Conservation (phyloP, 2,329 filamentous ascomycete species). For the Salinomyces thailandicus region DNA sequence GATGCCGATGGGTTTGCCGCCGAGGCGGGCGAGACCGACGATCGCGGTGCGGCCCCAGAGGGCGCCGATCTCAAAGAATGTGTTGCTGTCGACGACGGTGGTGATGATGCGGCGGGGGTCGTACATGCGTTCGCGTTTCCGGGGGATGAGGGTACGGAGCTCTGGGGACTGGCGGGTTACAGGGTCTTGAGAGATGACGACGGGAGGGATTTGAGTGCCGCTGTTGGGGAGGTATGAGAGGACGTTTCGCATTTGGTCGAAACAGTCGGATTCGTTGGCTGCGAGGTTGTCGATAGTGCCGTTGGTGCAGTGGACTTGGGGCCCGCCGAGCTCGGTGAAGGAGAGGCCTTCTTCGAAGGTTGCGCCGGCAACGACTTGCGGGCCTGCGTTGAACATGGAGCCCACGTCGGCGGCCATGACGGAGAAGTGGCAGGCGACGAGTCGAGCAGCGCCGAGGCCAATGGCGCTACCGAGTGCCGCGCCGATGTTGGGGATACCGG, state of each 20-base stretch:
- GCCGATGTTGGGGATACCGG: slow-evolving; percentile 54
- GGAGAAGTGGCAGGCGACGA: slow-evolving; percentile 53
- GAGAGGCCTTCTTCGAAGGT: slow-evolving; percentile 54
- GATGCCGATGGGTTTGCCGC: slow-evolving; percentile 48
- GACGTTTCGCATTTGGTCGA: slow-evolving; percentile 49
- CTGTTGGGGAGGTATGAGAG: slow-evolving; percentile 49
- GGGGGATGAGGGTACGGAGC: slow-evolving; percentile 47
- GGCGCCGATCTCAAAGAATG: slow-evolving; percentile 54
- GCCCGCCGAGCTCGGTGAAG: slow-evolving; percentile 50
- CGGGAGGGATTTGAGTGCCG: slow-evolving; percentile 45
- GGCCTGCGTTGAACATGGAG: slow-evolving; percentile 53
- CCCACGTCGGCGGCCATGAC: slow-evolving; percentile 57
- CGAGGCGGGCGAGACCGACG: slow-evolving; percentile 48
- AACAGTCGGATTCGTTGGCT: slow-evolving; percentile 49
- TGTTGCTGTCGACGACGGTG: slow-evolving; percentile 44
- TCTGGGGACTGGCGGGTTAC: slow-evolving; percentile 38
- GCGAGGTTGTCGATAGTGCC: slow-evolving; percentile 58
- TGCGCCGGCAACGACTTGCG: slow-evolving; percentile 50
- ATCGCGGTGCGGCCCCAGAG: slow-evolving; percentile 55
- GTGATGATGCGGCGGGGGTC: slow-evolving; percentile 48
- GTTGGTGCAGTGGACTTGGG: slow-evolving; percentile 52
- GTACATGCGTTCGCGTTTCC: slow-evolving; percentile 50
- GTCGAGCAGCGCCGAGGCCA: slow-evolving; percentile 51
- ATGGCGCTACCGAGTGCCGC: slow-evolving; percentile 55
- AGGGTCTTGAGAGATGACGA: slow-evolving; percentile 35